These are phyloP conservation scores for Podospora appendiculata DNA, from an alignment of 495 filamentous ascomycete species.

Conservation along the genomic window DNA sequence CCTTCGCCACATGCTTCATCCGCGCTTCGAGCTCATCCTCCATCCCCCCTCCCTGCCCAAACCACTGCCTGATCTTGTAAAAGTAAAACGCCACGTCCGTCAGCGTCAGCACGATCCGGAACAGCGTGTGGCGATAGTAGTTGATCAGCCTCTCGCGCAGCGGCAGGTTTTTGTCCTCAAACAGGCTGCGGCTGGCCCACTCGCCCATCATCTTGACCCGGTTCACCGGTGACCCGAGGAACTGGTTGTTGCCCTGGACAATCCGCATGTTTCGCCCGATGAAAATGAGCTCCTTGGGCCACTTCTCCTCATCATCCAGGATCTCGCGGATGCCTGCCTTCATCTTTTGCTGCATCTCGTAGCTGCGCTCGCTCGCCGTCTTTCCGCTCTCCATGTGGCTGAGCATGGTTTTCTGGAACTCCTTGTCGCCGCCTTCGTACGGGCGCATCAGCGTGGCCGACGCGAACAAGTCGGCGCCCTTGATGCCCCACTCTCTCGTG, in stretches of 20 bases:
- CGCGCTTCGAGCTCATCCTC: conserved; percentile 86
- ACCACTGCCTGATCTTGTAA: conserved; percentile 62
- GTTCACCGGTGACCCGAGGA: conserved; percentile 88
- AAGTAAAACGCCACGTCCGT: conserved; percentile 82
- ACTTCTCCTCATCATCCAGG: conserved; percentile 82
- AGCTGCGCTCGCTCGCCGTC: conserved; percentile 61
- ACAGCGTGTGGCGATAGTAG: conserved; percentile 63
- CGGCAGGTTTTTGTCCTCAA: conserved; percentile 47
- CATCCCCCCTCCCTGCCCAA: conserved; percentile 75
- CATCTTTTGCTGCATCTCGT: conserved; percentile 78
- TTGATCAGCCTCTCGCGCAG: conserved; percentile 41
- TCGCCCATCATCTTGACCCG: conserved; percentile 87
- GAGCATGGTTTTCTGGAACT: conserved; percentile 51
- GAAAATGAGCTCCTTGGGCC: conserved; percentile 90
- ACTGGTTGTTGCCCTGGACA: conserved; percentile 60
- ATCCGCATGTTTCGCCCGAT: conserved; percentile 94
- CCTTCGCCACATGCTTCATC: conserved; percentile 80
- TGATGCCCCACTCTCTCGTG: conserved; percentile 74
- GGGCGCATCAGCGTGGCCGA: conserved; percentile 82
- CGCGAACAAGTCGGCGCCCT: conserved; percentile 82
- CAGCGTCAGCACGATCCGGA: conserved; percentile 66
- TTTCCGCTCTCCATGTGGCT: conserved; percentile 38
- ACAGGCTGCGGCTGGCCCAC: conserved; percentile 78
- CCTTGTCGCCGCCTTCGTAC: conserved; percentile 75
- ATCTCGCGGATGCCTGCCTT: conserved; percentile 77